A percentile compares a stretch with the other conserved stretches of the same genome.
phyloP scores from a whole-genome alignment of 768 basidiomycete species.

The Glaciozyma martinii region DNA sequence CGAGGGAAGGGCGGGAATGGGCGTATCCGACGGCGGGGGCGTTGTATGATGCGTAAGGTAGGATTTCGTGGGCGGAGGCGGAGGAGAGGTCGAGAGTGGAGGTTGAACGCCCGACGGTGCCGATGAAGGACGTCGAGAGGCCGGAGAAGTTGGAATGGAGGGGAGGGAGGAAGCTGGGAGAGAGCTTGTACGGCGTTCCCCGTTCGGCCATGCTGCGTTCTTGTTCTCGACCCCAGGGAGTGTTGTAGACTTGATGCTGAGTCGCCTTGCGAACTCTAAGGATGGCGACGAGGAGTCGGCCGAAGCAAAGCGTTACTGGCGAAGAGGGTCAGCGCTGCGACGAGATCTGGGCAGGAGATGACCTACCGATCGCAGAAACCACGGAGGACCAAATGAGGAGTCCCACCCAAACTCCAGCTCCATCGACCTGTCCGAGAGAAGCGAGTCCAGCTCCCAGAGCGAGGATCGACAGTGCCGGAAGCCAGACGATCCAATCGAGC shows the following conservation, averaged over 20 bases:
- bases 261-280: constrained; percentile 26
- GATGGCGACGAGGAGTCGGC: constrained; percentile 37
- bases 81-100: constrained; percentile 3
- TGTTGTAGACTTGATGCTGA: background rate
- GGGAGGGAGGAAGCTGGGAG: constrained; percentile 1
- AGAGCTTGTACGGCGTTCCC: background rate
- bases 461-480: constrained; percentile 10
- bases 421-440: background rate
- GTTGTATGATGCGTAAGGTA: background rate
- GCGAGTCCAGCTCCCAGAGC: constrained; percentile 16
- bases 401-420: constrained; percentile 7
- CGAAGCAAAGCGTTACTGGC: constrained; percentile 17
- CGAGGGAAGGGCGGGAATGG: constrained; percentile 1
- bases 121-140: constrained; percentile 21
- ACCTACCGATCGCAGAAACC: constrained; percentile 9
- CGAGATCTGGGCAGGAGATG: background rate
- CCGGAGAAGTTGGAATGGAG: constrained; percentile 17
- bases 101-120: constrained; percentile 9
- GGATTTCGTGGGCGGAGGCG: background rate
- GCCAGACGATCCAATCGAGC: constrained; percentile 29
- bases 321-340: constrained; percentile 24
- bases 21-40: constrained; percentile 2
- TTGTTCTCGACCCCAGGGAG: background rate
- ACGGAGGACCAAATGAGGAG: constrained; percentile 13
- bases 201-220: background rate